Base-by-base conservation (phyloP, 2,329 filamentous ascomycete species). In the Colletotrichum tabaci region DNA sequence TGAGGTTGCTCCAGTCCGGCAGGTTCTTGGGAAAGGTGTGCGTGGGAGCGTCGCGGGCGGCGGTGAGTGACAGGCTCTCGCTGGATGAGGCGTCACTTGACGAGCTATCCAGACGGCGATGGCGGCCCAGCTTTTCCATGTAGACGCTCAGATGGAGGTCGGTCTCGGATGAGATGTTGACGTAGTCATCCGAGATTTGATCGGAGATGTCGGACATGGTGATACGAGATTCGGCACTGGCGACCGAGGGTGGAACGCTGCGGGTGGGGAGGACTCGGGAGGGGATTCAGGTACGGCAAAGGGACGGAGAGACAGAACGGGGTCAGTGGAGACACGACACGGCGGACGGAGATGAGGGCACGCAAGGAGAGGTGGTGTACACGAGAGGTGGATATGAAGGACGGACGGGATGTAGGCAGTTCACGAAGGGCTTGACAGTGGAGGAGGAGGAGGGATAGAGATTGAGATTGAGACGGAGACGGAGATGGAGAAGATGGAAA, bases 1-100 rank as follows among this genome's bases (percentile, higher is more conserved):
- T 76, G 61, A 90, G 84, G 75, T 91, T 91, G 78, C 86, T 89
- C 89, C 89, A 91, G 77, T 91, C 88, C 0, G 89, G 89, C 6
- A 79, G 60, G 10, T 75, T 67, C 10, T 77, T 72, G 2, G 82
- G 82, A 44, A 79, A 71, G 53, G 79, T 70, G n/a, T 64, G 66
- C 40, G 63, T 63, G 5, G 49, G 67, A 10, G 71, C n/a, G 21
- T 53, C 52, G 1, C n/a, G 38, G 10, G 55, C 15, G 15, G 58
- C 44, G 23, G 47, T 38, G 16, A 4, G 23, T n/a, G 71, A 46
- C 9, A 50, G 16, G 8, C 44, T 53, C 44, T 26, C 53, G 47
- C 23, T 35, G 60, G 66, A 72, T 40, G 58, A 62, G 53, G 15
- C 53, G 30, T 73, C 68, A 67, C 71, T 72, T 30, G 71, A 67